A percentile compares a stretch with the other conserved stretches of the same genome.
Conservation (phyloP, 164 flowering plant species). For the Macadamia tetraphylla region DNA sequence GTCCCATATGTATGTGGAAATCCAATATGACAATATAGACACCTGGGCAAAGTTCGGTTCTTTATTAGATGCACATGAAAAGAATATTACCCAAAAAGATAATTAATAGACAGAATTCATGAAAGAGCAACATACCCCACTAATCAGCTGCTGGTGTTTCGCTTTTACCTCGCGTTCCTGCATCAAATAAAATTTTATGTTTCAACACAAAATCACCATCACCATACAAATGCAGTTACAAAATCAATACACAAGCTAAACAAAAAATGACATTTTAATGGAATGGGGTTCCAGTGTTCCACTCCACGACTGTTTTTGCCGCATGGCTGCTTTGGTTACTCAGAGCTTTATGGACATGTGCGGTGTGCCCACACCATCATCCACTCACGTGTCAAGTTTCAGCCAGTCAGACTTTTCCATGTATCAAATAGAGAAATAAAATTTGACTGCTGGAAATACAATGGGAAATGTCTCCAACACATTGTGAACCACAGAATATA, state of each 20-base stretch:
- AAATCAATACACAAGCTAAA: background rate
- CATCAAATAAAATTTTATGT: constrained; percentile 4
- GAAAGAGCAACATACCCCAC: constrained; percentile 63
- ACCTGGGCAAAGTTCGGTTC: constrained; percentile 41
- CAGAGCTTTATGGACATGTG: too few species aligned
- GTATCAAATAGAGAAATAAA: too few species aligned
- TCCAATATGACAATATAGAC: constrained; percentile 83
- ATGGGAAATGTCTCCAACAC: too few species aligned
- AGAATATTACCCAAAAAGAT: background rate
- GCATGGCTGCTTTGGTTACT: too few species aligned
- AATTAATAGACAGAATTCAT: background rate
- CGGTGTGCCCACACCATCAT: too few species aligned
- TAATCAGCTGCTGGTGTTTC: constrained; percentile 91
- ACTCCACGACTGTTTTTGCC: too few species aligned
- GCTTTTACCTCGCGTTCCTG: constrained; percentile 98
- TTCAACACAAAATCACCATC: background rate
- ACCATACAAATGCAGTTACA: background rate
- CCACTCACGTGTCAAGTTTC: too few species aligned
- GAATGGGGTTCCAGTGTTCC: too few species aligned
- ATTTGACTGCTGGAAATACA: too few species aligned
- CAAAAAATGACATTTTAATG: background rate
- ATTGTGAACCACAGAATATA: too few species aligned
- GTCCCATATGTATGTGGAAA: constrained; percentile 89
- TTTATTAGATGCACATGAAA: background rate
- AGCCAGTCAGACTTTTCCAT: too few species aligned